Percentiles rank a stretch among this genome's conserved stretches.
Evolutionary conservation across 2,329 filamentous ascomycete species (phyloP).

Genomic region (Monilinia laxa): DNA sequence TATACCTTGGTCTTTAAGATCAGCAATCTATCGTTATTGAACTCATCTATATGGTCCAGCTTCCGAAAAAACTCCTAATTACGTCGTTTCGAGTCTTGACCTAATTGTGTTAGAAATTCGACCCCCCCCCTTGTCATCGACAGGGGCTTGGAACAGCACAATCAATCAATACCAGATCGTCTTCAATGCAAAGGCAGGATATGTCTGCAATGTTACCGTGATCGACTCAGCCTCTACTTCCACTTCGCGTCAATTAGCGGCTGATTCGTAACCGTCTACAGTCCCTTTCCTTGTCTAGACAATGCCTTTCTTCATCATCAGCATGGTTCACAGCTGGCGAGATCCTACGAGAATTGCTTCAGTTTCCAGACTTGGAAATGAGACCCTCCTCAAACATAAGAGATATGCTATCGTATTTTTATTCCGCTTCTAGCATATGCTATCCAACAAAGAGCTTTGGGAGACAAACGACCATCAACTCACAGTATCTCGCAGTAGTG

Average conservation of each 20-base stretch:
- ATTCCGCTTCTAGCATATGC: neutral
- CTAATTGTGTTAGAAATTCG: neutral
- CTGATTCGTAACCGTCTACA: neutral
- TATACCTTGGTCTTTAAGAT: neutral
- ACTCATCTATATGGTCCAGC: neutral
- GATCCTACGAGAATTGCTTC: neutral
- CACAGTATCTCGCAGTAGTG: too few species aligned
- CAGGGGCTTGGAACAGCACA: constrained; percentile 9
- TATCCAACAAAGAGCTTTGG: too few species aligned
- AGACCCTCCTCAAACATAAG: neutral
- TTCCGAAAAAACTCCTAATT: constrained; percentile 1
- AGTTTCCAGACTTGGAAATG: neutral
- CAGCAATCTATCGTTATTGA: neutral
- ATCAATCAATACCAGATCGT: neutral
- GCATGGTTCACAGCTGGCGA: neutral
- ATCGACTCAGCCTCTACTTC: neutral
- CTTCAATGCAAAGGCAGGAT: neutral
- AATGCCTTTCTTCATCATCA: neutral
- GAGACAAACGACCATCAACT: too few species aligned
- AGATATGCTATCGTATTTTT: neutral
- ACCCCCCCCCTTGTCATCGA: neutral
- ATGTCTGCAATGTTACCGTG: neutral
- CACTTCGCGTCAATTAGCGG: neutral
- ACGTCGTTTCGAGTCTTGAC: neutral
- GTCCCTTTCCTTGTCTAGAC: neutral